Base-by-base conservation (phyloP, 352 stramenopile genomes). In the Phytophthora quininea region DNA sequence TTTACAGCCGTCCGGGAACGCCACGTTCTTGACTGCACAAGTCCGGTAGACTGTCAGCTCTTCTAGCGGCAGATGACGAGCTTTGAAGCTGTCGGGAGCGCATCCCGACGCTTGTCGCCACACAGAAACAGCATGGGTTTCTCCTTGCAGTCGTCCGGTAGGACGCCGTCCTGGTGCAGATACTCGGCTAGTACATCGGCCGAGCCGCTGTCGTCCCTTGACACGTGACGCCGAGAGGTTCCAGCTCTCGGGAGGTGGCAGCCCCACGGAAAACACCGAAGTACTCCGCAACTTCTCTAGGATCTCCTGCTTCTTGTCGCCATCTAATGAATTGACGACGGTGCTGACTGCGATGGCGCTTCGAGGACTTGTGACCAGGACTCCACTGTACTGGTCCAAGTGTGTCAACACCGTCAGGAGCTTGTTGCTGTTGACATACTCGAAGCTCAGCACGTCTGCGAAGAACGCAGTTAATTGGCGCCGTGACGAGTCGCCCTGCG, bases 281-380 rank as follows among this genome's bases (percentile, higher is more conserved):
- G 69, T 71, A 10, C 35, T 49, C 8, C 63, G 59, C 33, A 93
- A 58, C 24, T 69, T 64, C 8, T 58, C 48, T 3, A 90, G 2
- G 11, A 80, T 65, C 3, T 58, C 35, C 8, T 64, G 29, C 33
- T 63, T 73, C 19, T 64, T n/a, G 1, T 63, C 49, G 0, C 7
- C 24, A 1, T 77, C 61, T 14, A 92, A 19, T 6, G 49, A 35
- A 33, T 76, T 61, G 10, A 89, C 50, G 1, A 75, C 69, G 4
- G 76, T 75, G 32, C 53, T 50, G 3, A 95, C 68, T 0, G 85
- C 87, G 30, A 84, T 82, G 24, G 80, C 74, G n/a, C 74, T 82
- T 46, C 87, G 87, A 24, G 87, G 85, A 78, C 85, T 93, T 30
- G 87, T 95, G 59, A 95, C 60, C 52, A 95, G 68, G 27, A 95